Evolutionary conservation across 202 grass and related monocot genomes (phyloP).

Genomic region (Musa balbisiana): DNA sequence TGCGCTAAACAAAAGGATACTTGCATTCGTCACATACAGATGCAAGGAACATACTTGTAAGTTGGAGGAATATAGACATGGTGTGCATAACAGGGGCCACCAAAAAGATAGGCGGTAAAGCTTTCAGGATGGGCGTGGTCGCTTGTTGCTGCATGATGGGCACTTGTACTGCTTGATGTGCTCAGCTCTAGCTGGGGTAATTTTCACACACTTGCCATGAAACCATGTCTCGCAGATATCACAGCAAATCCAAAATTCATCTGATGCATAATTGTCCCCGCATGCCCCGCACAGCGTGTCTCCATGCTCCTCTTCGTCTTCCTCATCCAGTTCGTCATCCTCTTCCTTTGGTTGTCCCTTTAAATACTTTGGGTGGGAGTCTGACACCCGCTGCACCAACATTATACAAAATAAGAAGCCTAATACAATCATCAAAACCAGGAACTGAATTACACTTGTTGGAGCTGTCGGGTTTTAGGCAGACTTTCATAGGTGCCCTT

Average conservation of each 20-base stretch:
- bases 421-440: not conserved
- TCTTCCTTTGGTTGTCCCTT: slow-evolving; percentile 47
- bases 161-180: slow-evolving; percentile 99
- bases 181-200: slow-evolving; percentile 88
- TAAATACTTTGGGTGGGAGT: slow-evolving; percentile 37
- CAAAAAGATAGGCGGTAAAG: not conserved
- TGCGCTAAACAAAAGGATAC: not conserved
- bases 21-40: not conserved
- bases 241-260: slow-evolving; percentile 99
- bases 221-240: slow-evolving; percentile 98
- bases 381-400: slow-evolving; percentile 36
- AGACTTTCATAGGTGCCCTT: too few relatives aligned
- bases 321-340: slow-evolving; percentile 36
- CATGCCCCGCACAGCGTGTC: slow-evolving; percentile 81
- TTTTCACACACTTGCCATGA: slow-evolving; percentile 92
- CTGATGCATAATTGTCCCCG: slow-evolving; percentile 72
- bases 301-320: slow-evolving; percentile 65
- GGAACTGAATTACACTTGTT: not conserved
- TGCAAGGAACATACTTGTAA: not conserved
- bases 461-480: too few relatives aligned
- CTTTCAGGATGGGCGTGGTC: slow-evolving; percentile 44
- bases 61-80: not conserved
- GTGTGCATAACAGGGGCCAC: not conserved
- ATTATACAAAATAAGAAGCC: not conserved
- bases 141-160: slow-evolving; percentile 73